Conservation (phyloP, 1,284 basidiomycete genomes). For the Volvariella surrecta region DNA sequence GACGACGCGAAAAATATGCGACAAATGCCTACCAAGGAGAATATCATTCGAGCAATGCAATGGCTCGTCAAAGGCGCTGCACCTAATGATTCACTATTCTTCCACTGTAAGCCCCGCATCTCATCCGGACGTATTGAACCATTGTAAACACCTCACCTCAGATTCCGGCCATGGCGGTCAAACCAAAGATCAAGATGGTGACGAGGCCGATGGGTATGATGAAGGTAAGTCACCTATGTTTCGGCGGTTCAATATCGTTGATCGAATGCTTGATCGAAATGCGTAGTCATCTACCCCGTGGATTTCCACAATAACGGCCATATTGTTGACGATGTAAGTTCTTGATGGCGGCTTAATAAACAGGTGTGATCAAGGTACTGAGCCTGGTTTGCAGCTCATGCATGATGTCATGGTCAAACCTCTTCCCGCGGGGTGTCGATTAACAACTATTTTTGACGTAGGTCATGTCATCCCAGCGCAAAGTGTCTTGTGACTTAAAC, state of each 20-base stretch:
- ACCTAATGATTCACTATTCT: slow-evolving; percentile 85
- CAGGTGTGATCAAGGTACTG: neutral
- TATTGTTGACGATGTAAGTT: slow-evolving; percentile 77
- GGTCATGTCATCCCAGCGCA: slow-evolving; percentile 16
- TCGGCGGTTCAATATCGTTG: neutral
- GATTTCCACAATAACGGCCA: slow-evolving; percentile 68
- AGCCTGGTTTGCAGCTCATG: slow-evolving; percentile 37
- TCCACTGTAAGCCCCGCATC: slow-evolving; percentile 62
- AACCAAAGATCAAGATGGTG: slow-evolving; percentile 66
- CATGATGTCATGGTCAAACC: slow-evolving; percentile 67
- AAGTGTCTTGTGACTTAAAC: neutral
- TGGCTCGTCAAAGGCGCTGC: slow-evolving; percentile 81
- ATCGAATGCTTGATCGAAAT: slow-evolving; percentile 6
- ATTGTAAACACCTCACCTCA: slow-evolving; percentile 19
- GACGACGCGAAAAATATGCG: slow-evolving; percentile 63
- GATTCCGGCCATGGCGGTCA: slow-evolving; percentile 82
- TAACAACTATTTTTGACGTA: slow-evolving; percentile 85
- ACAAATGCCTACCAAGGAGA: slow-evolving; percentile 67
- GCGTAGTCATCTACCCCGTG: slow-evolving; percentile 77
- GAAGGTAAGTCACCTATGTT: slow-evolving; percentile 41
- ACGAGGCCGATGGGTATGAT: slow-evolving; percentile 57
- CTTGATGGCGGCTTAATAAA: neutral
- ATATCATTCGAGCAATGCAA: slow-evolving; percentile 75
- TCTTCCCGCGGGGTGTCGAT: slow-evolving; percentile 76
- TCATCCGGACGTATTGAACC: neutral